These are phyloP conservation scores for Trichoderma aggressivum DNA, from an alignment of 2,329 filamentous ascomycete genomes.

Conservation along the genomic window DNA sequence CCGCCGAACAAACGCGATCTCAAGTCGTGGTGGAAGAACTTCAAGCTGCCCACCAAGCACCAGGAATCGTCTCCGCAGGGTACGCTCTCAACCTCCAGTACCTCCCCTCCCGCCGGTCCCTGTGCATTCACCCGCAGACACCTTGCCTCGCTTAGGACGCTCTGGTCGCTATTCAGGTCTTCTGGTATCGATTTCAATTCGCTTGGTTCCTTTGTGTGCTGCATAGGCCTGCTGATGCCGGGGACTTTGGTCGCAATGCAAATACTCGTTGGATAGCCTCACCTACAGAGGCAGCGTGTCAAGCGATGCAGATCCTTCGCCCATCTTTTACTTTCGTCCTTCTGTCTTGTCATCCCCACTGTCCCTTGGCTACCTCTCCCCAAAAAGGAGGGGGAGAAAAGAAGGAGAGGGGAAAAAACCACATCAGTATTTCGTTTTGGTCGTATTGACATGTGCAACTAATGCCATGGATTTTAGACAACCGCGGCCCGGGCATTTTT, in stretches of 20 bases:
- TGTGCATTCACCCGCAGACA: conserved; percentile 7
- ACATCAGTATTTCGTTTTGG: neutral
- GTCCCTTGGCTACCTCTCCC: neutral
- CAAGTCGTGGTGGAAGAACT: conserved; percentile 96
- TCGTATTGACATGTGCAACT: neutral
- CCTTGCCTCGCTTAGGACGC: conserved; percentile 7
- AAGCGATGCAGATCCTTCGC: conserved; percentile 13
- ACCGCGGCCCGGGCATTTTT: conserved; percentile 73
- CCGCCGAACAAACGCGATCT: conserved; percentile 83
- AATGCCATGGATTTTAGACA: conserved; percentile 36
- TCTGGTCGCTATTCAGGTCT: conserved; percentile 12
- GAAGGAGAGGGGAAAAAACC: neutral
- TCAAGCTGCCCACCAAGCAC: conserved; percentile 66
- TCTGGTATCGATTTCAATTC: conserved; percentile 16
- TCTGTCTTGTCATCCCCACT: neutral
- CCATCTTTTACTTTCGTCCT: neutral
- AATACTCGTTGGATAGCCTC: neutral
- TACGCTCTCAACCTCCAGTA: neutral
- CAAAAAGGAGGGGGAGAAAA: neutral
- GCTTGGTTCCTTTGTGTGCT: conserved; percentile 6
- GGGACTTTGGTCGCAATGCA: conserved; percentile 6
- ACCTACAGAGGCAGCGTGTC: conserved; percentile 1
- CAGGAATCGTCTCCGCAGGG: conserved; percentile 53
- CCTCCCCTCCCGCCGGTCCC: neutral
- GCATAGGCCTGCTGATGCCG: conserved; percentile 2